phyloP scores from a whole-genome alignment of 768 basidiomycete genomes.

The Leucosporidium yakuticum region DNA sequence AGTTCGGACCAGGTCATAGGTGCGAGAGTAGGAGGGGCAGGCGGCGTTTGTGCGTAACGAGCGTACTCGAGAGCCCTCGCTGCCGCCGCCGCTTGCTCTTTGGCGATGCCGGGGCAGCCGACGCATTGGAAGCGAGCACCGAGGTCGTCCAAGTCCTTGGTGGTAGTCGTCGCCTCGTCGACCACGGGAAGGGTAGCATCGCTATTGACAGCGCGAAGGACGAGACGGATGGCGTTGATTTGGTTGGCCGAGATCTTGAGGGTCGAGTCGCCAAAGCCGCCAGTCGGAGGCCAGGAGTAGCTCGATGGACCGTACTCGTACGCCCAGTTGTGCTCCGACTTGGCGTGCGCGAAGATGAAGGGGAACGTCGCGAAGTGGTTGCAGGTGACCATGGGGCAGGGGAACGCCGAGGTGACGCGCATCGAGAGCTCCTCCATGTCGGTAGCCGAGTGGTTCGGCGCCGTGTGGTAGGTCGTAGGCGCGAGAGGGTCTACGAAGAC shows the following conservation, averaged over 20 bases:
- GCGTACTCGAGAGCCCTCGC: not conserved
- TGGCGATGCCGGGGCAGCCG: not conserved
- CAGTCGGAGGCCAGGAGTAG: no score
- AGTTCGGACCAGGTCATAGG: not conserved
- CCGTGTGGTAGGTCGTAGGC: not conserved
- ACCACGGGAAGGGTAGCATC: not conserved
- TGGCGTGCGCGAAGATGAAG: not conserved
- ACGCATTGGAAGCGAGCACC: not conserved
- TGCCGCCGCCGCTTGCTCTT: not conserved
- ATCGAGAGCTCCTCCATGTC: not conserved
- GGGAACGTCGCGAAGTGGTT: not conserved
- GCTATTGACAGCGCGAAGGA: not conserved
- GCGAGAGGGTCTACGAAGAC: not conserved
- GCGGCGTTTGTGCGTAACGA: no score
- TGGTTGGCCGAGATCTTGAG: not conserved
- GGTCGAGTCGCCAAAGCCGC: not conserved
- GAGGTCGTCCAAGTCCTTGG: not conserved
- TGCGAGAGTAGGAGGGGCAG: not conserved
- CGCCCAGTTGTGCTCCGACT: not conserved
- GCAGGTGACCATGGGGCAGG: not conserved
- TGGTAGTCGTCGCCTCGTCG: not conserved
- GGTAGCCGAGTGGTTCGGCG: not conserved
- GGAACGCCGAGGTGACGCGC: not conserved
- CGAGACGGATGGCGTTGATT: conserved; percentile 1
- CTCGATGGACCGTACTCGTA: not conserved